Percentiles rank a stretch among this genome's conserved stretches.
Conservation (phyloP, 2,329 filamentous ascomycete genomes). For the Colletotrichum brevisporum region DNA sequence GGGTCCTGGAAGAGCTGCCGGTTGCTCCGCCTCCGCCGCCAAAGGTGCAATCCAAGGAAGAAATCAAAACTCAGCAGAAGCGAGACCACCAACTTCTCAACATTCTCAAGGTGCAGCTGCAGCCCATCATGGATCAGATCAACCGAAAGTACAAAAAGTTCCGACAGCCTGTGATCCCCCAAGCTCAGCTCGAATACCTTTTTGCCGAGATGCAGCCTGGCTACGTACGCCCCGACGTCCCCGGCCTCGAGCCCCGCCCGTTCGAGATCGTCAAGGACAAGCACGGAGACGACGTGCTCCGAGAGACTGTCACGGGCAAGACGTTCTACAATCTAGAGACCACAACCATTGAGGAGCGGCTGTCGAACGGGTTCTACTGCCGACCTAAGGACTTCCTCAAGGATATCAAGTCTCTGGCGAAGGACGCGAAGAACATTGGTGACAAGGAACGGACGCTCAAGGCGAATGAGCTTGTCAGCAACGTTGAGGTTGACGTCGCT, state of each 20-base stretch:
- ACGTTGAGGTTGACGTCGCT: constrained; percentile 93
- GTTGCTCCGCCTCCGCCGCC: constrained; percentile 81
- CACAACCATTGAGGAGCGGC: constrained; percentile 92
- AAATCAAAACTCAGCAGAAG: constrained; percentile 84
- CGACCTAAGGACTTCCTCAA: constrained; percentile 89
- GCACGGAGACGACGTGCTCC: constrained; percentile 81
- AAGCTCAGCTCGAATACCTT: constrained; percentile 82
- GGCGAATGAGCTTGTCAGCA: constrained; percentile 91
- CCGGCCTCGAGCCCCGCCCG: constrained; percentile 73
- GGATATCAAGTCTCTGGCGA: constrained; percentile 87
- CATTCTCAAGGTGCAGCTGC: constrained; percentile 87
- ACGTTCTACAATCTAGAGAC: constrained; percentile 97
- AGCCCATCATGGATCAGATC: constrained; percentile 98
- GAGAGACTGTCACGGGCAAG: constrained; percentile 82
- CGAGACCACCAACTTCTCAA: constrained; percentile 89
- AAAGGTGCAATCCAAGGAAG: constrained; percentile 79
- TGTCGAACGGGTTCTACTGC: constrained; percentile 97
- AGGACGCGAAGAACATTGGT: constrained; percentile 86
- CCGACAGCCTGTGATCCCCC: constrained; percentile 82
- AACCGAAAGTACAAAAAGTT: constrained; percentile 92
- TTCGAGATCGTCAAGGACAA: constrained; percentile 86
- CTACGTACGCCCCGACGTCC: constrained; percentile 72
- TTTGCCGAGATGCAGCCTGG: constrained; percentile 87
- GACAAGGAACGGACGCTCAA: constrained; percentile 87
- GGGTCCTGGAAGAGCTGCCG: constrained; percentile 82